A percentile compares a stretch with the other conserved stretches of the same genome.
Conservation (phyloP, 164 flowering plant species). For the Litsea cubeba region DNA sequence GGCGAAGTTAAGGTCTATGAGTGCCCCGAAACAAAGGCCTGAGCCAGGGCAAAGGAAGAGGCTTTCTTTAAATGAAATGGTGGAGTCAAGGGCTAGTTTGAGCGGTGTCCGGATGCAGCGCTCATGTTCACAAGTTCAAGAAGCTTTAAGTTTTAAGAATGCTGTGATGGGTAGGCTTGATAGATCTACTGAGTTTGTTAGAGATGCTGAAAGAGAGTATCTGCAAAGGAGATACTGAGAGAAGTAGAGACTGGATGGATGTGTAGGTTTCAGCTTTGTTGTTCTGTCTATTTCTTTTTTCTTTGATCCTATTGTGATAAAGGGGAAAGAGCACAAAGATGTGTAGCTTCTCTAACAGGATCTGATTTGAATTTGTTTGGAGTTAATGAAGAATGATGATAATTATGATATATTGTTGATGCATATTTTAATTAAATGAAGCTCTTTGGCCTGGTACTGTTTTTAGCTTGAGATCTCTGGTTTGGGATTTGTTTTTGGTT, state of each 20-base stretch:
- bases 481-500: no score
- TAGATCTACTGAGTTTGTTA: conserved; percentile 19
- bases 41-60: conserved; percentile 52
- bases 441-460: not conserved
- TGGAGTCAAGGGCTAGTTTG: conserved; percentile 63
- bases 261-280: not conserved
- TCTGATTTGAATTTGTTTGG: not conserved
- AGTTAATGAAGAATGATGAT: not conserved
- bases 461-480: no score
- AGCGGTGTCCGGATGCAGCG: conserved; percentile 66
- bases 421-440: not conserved
- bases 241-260: not conserved
- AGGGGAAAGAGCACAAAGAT: not conserved
- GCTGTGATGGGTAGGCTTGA: conserved; percentile 32
- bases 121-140: conserved; percentile 42
- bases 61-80: conserved; percentile 55
- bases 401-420: not conserved
- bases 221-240: not conserved
- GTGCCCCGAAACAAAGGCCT: conserved; percentile 86
- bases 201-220: conserved; percentile 16
- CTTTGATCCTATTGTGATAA: not conserved
- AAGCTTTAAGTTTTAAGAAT: conserved; percentile 33
- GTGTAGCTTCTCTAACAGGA: not conserved
- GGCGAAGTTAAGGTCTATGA: conserved; percentile 68
- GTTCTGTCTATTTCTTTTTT: not conserved